A percentile compares a stretch with the other conserved stretches of the same genome.
Conservation (phyloP, 1,284 basidiomycete species). For the Athelia sp. region DNA sequence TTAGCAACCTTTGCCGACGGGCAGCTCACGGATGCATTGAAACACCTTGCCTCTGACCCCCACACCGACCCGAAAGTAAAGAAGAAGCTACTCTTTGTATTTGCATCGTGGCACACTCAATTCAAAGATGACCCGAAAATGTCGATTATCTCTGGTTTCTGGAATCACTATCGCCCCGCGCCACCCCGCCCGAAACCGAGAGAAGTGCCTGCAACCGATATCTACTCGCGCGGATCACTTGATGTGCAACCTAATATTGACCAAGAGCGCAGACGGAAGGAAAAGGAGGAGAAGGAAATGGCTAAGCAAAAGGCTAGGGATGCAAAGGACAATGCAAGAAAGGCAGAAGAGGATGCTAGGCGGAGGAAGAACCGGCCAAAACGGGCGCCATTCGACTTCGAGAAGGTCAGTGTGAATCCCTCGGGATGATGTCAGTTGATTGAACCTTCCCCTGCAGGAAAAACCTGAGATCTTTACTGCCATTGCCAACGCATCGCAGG, state of each 20-base stretch:
- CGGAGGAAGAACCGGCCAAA: constrained; percentile 32
- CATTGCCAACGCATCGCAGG: constrained; percentile 84
- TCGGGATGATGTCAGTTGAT: neutral
- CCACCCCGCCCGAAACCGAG: constrained; percentile 10
- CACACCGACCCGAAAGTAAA: constrained; percentile 77
- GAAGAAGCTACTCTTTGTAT: constrained; percentile 77
- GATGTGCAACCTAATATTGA: constrained; percentile 3
- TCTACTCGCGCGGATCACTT: constrained; percentile 9
- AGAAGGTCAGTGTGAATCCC: constrained; percentile 44
- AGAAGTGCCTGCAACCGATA: constrained; percentile 14
- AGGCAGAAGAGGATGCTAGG: constrained; percentile 37
- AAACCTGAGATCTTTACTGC: constrained; percentile 83
- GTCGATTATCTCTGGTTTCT: constrained; percentile 72
- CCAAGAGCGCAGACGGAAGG: constrained; percentile 24
- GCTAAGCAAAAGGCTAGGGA: constrained; percentile 50
- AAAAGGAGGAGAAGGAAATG: constrained; percentile 43
- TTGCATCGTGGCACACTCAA: constrained; percentile 83
- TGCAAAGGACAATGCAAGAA: constrained; percentile 35
- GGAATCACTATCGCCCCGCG: constrained; percentile 46
- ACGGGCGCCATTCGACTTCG: constrained; percentile 79
- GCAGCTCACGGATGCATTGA: constrained; percentile 81
- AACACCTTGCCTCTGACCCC: constrained; percentile 63
- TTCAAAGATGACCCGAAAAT: constrained; percentile 83
- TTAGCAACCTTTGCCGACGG: constrained; percentile 80
- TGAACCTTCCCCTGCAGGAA: constrained; percentile 49